phyloP scores from a whole-genome alignment of 345 rosid species.

The Isatis tinctoria region DNA sequence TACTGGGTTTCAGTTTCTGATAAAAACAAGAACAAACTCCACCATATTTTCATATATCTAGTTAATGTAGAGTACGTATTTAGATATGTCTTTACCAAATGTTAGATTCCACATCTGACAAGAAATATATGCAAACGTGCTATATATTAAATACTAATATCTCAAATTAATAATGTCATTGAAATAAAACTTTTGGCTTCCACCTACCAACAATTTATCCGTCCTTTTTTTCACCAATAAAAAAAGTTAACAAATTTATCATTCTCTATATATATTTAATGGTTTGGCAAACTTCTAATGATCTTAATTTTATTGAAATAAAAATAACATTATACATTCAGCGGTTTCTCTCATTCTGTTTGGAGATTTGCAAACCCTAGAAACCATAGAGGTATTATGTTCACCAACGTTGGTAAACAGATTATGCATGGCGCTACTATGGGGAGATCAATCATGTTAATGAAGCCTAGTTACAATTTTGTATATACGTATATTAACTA shows the following conservation, averaged over 20 bases:
- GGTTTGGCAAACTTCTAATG: not conserved
- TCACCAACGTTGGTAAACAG: too few species aligned
- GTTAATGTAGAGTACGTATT: not conserved
- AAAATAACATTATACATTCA: not conserved
- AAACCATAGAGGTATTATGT: too few species aligned
- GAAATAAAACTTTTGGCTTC: not conserved
- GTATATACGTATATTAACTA: too few species aligned
- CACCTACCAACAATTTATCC: slow-evolving; percentile 3
- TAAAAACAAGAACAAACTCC: slow-evolving; percentile 9
- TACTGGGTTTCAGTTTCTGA: slow-evolving; percentile 20
- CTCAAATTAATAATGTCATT: not conserved
- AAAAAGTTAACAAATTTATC: not conserved
- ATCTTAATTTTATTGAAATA: not conserved
- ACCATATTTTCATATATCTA: not conserved
- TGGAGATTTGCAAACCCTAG: not conserved
- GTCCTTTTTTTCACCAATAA: not conserved
- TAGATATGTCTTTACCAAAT: slow-evolving; percentile 19
- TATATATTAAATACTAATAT: slow-evolving; percentile 2
- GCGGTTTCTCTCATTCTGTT: not conserved
- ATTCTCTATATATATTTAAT: not conserved
- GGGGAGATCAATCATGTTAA: too few species aligned
- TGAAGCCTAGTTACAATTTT: too few species aligned
- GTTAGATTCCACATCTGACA: slow-evolving; percentile 33
- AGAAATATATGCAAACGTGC: slow-evolving; percentile 22
- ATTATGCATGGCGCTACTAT: too few species aligned